Evolutionary conservation across 2,329 filamentous ascomycete species (phyloP).

Genomic region (Neocatenulostroma microsporum): DNA sequence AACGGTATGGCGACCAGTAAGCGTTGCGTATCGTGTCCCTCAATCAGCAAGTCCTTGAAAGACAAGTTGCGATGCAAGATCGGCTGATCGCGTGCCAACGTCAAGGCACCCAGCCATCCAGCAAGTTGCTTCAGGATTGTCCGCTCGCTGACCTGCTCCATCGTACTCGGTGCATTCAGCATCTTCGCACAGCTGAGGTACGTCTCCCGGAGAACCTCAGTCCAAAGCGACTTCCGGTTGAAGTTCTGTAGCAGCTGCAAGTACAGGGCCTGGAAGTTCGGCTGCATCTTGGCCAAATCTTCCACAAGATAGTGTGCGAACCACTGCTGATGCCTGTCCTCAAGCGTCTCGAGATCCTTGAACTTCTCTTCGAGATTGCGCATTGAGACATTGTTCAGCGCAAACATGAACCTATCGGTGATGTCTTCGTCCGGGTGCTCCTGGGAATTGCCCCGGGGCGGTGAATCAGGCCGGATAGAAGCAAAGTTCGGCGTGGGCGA

Average conservation of each 20-base stretch:
- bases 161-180: slow-evolving; percentile 80
- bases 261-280: slow-evolving; percentile 92
- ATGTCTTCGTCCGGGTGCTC: slow-evolving; percentile 77
- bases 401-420: slow-evolving; percentile 90
- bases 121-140: slow-evolving; percentile 88
- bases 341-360: slow-evolving; percentile 68
- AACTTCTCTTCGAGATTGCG: slow-evolving; percentile 80
- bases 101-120: slow-evolving; percentile 86
- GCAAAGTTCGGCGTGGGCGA: slow-evolving; percentile 63
- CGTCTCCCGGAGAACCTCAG: slow-evolving; percentile 86
- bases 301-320: slow-evolving; percentile 93
- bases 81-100: slow-evolving; percentile 85
- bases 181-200: slow-evolving; percentile 78
- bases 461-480: slow-evolving; percentile 68
- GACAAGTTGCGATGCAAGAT: slow-evolving; percentile 96
- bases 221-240: slow-evolving; percentile 69
- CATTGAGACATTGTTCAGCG: slow-evolving; percentile 92
- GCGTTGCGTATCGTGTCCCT: slow-evolving; percentile 87
- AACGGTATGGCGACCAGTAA: slow-evolving; percentile 92
- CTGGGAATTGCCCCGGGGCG: slow-evolving; percentile 55
- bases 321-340: slow-evolving; percentile 84
- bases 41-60: slow-evolving; percentile 89
- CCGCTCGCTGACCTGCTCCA: slow-evolving; percentile 77
- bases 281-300: slow-evolving; percentile 92
- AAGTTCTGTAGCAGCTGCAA: slow-evolving; percentile 81